phyloP scores from a whole-genome alignment of 2,329 filamentous ascomycete genomes.

The Aspergillus candidus region DNA sequence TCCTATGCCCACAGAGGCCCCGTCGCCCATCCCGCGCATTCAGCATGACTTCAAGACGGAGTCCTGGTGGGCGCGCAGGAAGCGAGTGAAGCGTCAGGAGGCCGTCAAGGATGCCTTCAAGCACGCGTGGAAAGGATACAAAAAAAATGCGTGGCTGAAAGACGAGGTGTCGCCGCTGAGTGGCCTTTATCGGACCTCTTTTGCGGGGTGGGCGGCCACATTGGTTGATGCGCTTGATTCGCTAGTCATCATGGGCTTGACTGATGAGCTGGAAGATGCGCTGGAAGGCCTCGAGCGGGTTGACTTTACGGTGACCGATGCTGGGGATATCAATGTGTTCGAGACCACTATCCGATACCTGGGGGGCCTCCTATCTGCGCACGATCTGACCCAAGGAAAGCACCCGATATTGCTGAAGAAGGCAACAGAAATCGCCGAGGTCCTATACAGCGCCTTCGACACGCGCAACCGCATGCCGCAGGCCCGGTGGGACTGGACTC shows the following conservation, averaged over 20 bases:
- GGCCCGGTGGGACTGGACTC: slow-evolving; percentile 72
- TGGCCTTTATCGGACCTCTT: slow-evolving; percentile 66
- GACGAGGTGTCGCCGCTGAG: slow-evolving; percentile 77
- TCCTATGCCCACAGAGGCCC: slow-evolving; percentile 63
- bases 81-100: slow-evolving; percentile 58
- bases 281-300: slow-evolving; percentile 63
- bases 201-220: slow-evolving; percentile 87
- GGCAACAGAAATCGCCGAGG: slow-evolving; percentile 72
- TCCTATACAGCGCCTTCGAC: slow-evolving; percentile 78
- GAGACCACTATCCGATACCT: slow-evolving; percentile 90
- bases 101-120: slow-evolving; percentile 68
- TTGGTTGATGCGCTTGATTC: slow-evolving; percentile 78
- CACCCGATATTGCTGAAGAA: slow-evolving; percentile 69
- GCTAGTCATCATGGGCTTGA: slow-evolving; percentile 76
- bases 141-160: slow-evolving; percentile 70
- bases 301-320: slow-evolving; percentile 70
- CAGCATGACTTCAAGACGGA: slow-evolving; percentile 68
- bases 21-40: slow-evolving; percentile 66
- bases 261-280: slow-evolving; percentile 72
- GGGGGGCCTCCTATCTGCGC: slow-evolving; percentile 76
- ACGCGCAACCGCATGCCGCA: slow-evolving; percentile 91
- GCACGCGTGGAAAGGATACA: slow-evolving; percentile 79
- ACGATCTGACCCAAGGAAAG: slow-evolving; percentile 70
- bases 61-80: slow-evolving; percentile 50
- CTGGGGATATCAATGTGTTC: slow-evolving; percentile 72